Conservation (phyloP, 169 alveolate species). For the Eimeria praecox region DNA sequence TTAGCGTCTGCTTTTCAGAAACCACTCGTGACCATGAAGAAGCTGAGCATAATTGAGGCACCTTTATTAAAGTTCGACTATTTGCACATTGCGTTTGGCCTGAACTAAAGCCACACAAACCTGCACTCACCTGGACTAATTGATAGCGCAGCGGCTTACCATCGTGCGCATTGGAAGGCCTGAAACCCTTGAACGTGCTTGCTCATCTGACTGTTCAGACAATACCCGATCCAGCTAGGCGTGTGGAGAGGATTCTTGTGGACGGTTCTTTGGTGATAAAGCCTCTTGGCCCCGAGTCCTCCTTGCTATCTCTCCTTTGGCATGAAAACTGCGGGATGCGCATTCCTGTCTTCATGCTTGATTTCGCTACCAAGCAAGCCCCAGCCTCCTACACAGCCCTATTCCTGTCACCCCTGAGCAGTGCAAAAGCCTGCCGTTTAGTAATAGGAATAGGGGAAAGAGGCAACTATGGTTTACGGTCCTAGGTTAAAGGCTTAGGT, state of each 20-base stretch:
- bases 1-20: neutral
- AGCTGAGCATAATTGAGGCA: neutral
- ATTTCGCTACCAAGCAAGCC: conserved; percentile 71
- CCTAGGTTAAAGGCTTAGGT: neutral
- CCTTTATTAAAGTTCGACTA: neutral
- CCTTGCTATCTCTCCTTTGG: conserved; percentile 66
- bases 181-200: neutral
- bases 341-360: conserved; percentile 75
- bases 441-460: neutral
- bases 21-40: neutral
- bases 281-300: conserved; percentile 51
- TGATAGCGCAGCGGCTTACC: neutral
- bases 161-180: neutral
- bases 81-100: neutral
- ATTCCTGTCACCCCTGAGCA: neutral
- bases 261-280: conserved; percentile 75
- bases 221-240: conserved; percentile 45
- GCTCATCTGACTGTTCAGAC: conserved; percentile 40
- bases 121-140: neutral
- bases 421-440: neutral
- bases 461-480: neutral
- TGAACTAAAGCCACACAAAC: neutral
- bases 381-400: neutral
- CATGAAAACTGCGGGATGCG: conserved; percentile 82
- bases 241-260: conserved; percentile 75